These are phyloP conservation scores for Raddia guianensis DNA, from an alignment of 176 grass and related monocot species.

Conservation along the genomic window DNA sequence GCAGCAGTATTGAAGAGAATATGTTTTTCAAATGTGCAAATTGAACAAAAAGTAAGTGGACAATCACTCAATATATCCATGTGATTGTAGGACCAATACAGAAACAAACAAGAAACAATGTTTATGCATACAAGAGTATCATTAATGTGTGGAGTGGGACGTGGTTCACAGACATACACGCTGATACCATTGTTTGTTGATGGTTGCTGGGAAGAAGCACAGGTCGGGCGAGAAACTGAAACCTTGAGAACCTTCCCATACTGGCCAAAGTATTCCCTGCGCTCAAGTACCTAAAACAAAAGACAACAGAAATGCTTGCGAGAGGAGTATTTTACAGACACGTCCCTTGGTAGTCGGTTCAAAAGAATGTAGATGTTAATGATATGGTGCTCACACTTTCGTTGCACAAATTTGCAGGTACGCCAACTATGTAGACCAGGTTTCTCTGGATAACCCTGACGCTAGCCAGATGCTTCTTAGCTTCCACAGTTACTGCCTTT, in stretches of 20 bases:
- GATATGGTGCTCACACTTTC: constrained; percentile 65
- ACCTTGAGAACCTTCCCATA: constrained; percentile 96
- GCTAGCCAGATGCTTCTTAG: constrained; percentile 84
- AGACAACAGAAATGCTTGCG: not conserved
- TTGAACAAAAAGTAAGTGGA: not conserved
- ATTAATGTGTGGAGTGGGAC: constrained; percentile 5
- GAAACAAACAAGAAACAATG: not conserved
- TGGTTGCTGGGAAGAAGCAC: constrained; percentile 73
- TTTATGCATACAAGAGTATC: not conserved
- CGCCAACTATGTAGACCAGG: constrained; percentile 94
- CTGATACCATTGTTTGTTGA: constrained; percentile 71
- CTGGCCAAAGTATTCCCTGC: constrained; percentile 96
- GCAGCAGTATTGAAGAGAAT: constrained; percentile 6
- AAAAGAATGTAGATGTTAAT: constrained; percentile 20
- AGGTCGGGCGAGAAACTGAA: constrained; percentile 75
- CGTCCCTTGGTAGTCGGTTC: not conserved
- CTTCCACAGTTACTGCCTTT: constrained; percentile 60
- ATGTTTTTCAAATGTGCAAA: not conserved
- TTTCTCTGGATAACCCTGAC: constrained; percentile 96
- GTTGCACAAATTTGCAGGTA: constrained; percentile 80
- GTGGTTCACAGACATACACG: constrained; percentile 78
- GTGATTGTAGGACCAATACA: constrained; percentile 12
- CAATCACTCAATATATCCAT: constrained; percentile 7
- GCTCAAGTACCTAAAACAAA: constrained; percentile 79
- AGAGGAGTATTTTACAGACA: constrained; percentile 7